Evolutionary conservation across 108 stramenopile species (phyloP).

Genomic region (Nitzschia palea): DNA sequence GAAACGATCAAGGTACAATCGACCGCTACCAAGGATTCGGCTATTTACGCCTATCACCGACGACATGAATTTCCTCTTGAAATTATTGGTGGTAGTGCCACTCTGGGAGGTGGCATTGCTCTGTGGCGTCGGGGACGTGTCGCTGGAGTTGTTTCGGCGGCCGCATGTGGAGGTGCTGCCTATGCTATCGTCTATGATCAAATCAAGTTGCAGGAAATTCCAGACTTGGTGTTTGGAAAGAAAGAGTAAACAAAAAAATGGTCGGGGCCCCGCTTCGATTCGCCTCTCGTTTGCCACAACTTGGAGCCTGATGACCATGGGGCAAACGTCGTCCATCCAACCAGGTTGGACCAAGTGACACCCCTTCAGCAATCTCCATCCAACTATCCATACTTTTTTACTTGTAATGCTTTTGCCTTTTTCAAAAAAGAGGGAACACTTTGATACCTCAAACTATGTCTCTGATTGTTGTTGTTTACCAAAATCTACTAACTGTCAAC

Average conservation of each 20-base stretch:
- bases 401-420: too few relatives aligned
- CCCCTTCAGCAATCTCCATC: too few relatives aligned
- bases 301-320: too few relatives aligned
- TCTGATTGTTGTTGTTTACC: too few relatives aligned
- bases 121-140: constrained; percentile 32
- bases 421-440: too few relatives aligned
- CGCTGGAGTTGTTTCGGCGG: constrained; percentile 29
- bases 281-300: too few relatives aligned
- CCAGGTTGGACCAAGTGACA: too few relatives aligned
- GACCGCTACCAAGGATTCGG: background rate
- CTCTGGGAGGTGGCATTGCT: constrained; percentile 17
- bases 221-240: constrained; percentile 34
- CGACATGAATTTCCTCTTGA: constrained; percentile 34
- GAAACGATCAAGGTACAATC: constrained; percentile 13
- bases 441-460: too few relatives aligned
- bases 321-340: too few relatives aligned
- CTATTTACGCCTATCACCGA: constrained; percentile 19
- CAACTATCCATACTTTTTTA: too few relatives aligned
- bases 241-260: constrained; percentile 12
- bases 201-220: constrained; percentile 20
- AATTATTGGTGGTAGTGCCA: constrained; percentile 29
- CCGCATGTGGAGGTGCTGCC: constrained; percentile 24
- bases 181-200: constrained; percentile 44
- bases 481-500: too few relatives aligned
- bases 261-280: too few relatives aligned